Percentiles rank a stretch among this genome's conserved stretches.
Evolutionary conservation across 352 stramenopile genomes (phyloP).

Genomic region (Pythium insidiosum): DNA sequence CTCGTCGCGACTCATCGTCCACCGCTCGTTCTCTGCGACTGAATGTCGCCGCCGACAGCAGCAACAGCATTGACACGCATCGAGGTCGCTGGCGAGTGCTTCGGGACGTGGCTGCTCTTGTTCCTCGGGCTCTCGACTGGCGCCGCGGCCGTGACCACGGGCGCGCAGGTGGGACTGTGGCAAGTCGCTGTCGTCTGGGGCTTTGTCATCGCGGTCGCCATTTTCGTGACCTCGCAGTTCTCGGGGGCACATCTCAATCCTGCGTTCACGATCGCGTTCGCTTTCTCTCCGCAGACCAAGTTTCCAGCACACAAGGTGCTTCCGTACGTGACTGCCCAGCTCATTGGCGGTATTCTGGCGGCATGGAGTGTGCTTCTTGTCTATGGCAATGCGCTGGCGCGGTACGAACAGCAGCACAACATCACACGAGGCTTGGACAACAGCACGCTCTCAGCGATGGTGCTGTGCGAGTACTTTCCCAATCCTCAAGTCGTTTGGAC

Average conservation of each 20-base stretch:
- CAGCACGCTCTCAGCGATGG: constrained; percentile 47
- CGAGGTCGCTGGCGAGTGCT: constrained; percentile 4
- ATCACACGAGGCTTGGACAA: constrained; percentile 25
- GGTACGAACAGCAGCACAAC: constrained; percentile 35
- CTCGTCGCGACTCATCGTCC: too few species aligned
- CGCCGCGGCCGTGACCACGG: constrained; percentile 4
- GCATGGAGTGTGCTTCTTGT: constrained; percentile 30
- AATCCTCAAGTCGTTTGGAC: constrained; percentile 32
- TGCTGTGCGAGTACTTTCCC: constrained; percentile 66
- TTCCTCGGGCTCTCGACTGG: constrained; percentile 10
- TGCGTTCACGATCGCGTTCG: constrained; percentile 14
- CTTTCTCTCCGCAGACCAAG: constrained; percentile 1
- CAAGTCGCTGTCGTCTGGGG: constrained; percentile 15
- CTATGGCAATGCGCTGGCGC: constrained; percentile 38
- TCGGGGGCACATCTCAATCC: constrained; percentile 21
- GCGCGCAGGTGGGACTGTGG: constrained; percentile 9
- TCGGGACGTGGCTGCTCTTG: constrained; percentile 13
- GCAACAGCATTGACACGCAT: too few species aligned
- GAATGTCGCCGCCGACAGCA: too few species aligned
- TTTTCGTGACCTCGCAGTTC: constrained; percentile 8
- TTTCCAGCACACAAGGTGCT: constrained; percentile 24
- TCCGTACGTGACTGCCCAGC: constrained; percentile 50
- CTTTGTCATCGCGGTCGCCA: constrained; percentile 16
- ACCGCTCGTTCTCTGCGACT: too few species aligned
- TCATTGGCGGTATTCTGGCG: constrained; percentile 38